phyloP scores from a whole-genome alignment of 2,329 filamentous ascomycete species.

The Madurella fahalii region DNA sequence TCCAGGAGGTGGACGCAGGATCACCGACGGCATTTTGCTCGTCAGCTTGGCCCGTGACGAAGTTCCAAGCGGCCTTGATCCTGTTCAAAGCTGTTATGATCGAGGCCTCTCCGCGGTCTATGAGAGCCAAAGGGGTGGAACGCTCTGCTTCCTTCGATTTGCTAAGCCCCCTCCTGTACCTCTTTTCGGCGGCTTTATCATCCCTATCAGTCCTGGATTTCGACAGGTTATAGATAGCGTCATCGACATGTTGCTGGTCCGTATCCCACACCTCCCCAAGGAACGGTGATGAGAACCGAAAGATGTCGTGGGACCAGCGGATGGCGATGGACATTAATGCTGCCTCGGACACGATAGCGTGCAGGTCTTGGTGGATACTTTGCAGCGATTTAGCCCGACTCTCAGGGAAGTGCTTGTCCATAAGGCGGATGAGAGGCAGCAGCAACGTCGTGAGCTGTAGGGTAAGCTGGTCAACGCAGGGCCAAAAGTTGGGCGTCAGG shows the following conservation, averaged over 20 bases:
- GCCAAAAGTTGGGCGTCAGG: constrained; percentile 36
- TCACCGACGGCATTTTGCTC: background rate
- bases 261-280: constrained; percentile 28
- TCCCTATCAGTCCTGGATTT: constrained; percentile 2
- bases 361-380: constrained; percentile 31
- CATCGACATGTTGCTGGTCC: constrained; percentile 25
- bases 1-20: background rate
- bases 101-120: background rate
- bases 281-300: constrained; percentile 28
- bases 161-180: constrained; percentile 4
- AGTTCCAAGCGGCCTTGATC: background rate
- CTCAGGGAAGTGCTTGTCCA: constrained; percentile 22
- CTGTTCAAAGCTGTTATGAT: background rate
- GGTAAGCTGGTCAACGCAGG: constrained; percentile 33
- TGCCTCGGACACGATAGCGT: constrained; percentile 32
- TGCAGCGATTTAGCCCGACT: constrained; percentile 17
- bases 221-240: constrained; percentile 22
- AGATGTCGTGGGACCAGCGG: constrained; percentile 30
- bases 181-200: constrained; percentile 7
- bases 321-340: constrained; percentile 31
- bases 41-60: background rate
- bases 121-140: background rate
- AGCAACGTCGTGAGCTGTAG: constrained; percentile 33
- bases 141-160: background rate
- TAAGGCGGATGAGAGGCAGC: constrained; percentile 33